Evolutionary conservation across 371 early-diverging fungal genomes (phyloP), one percentile per base, ranked within the genome.

Genomic region (Phascolomyces articulosus): DNA sequence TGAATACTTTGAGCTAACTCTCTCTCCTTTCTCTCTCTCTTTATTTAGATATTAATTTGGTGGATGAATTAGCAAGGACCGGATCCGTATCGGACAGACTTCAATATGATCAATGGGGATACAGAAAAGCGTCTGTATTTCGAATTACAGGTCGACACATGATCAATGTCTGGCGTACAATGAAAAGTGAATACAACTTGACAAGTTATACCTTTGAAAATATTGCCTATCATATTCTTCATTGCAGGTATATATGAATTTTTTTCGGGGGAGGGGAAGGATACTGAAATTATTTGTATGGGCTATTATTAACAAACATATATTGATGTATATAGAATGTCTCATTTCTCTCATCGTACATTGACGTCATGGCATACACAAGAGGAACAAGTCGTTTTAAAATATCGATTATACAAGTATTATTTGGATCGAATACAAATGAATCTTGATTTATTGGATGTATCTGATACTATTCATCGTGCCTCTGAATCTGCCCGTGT

Each of bases 401-500:
- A 87, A 24, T 82, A 89, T 66, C 79, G 93, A 4, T 79, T 87
- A 4, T 47, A 91, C 28, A 75, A 80, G 4, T 87, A 95, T 70
- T 90, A 88, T 55, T 15, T 90, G 20, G 86, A 89, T n/a, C 85
- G 92, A 3, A 88, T 88, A 2, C 88, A 88, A 51, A 77, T 84
- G 27, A 83, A 72, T 21, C 62, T 94, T 24, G 88, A 87, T 31
- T 74, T 96, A 4, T 77, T 96, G 21, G 91, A 92, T 28, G 85
- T 82, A 11, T 87, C 90, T 0, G 87, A 88, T 41, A 71, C 91
- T 1, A 79, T 96, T 23, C 80, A 75, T 20, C 78, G 91, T 6
- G 91, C 91, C 3, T 88, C 88, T 56, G 96, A 96, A 73, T 93
- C 95, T 67, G 94, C 96, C 1, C 80, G 90, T 44, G 87, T 96